phyloP scores from a whole-genome alignment of 768 basidiomycete species.

The Fomitopsis pulvina region DNA sequence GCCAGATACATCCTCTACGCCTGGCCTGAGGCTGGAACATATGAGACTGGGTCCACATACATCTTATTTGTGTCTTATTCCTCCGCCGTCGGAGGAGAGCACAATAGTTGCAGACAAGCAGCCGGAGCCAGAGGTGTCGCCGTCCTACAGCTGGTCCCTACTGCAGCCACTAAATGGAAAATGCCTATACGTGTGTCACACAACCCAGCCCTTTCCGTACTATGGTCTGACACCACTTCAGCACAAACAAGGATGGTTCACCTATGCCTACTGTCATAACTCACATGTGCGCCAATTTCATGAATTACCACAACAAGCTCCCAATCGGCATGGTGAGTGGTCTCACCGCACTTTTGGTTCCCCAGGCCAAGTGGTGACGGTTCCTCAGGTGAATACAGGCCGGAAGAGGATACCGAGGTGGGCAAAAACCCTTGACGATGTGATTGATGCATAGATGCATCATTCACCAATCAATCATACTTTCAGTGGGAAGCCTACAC shows the following conservation, averaged over 20 bases:
- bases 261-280: conserved; percentile 95
- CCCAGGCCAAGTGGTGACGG: conserved; percentile 4
- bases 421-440: conserved; percentile 21
- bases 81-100: conserved; percentile 46
- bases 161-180: conserved; percentile 72
- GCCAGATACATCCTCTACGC: conserved; percentile 10
- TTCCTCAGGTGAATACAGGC: conserved; percentile 57
- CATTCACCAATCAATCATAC: too few relatives aligned
- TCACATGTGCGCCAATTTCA: conserved; percentile 94
- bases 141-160: conserved; percentile 76
- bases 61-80: conserved; percentile 76
- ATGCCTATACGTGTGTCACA: conserved; percentile 67
- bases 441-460: neutral
- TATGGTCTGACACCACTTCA: conserved; percentile 24
- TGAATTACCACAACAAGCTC: conserved; percentile 61
- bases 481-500: conserved; percentile 71
- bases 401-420: conserved; percentile 83
- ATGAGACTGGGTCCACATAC: conserved; percentile 68
- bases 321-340: conserved; percentile 54
- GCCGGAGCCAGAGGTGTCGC: conserved; percentile 51
- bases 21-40: conserved; percentile 54
- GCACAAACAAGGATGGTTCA: conserved; percentile 93
- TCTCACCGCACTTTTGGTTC: neutral
- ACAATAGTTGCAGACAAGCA: conserved; percentile 42
- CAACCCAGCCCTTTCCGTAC: conserved; percentile 25